phyloP scores from a whole-genome alignment of 148 eudicot species.

The Spergularia bocconei region DNA sequence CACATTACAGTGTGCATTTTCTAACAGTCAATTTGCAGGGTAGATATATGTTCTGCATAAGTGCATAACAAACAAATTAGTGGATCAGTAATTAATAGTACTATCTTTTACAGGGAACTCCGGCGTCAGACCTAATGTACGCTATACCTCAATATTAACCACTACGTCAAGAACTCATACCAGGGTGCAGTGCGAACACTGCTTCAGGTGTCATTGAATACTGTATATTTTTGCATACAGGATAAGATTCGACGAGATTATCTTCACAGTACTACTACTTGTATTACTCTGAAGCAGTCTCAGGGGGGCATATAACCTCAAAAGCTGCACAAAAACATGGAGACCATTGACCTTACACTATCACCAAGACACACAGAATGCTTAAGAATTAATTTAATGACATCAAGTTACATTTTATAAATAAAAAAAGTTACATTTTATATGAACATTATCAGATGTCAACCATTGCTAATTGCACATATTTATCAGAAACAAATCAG shows the following conservation, averaged over 20 bases:
- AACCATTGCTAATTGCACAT: too few relatives aligned
- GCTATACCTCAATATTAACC: not conserved
- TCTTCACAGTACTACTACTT: slow-evolving; percentile 1
- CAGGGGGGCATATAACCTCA: slow-evolving; percentile 25
- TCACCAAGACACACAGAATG: slow-evolving; percentile 22
- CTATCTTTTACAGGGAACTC: too few relatives aligned
- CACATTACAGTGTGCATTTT: too few relatives aligned
- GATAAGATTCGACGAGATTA: slow-evolving; percentile 13
- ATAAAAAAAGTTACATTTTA: not conserved
- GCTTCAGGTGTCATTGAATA: too few relatives aligned
- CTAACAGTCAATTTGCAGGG: too few relatives aligned
- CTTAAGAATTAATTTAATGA: not conserved
- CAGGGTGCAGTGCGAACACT: too few relatives aligned
- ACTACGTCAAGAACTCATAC: not conserved
- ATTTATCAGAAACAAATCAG: too few relatives aligned
- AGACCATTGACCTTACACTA: slow-evolving; percentile 6
- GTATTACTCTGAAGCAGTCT: slow-evolving; percentile 26
- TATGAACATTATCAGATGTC: too few relatives aligned
- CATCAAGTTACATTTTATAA: not conserved
- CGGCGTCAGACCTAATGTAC: not conserved
- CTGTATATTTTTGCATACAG: not conserved
- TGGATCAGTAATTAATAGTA: too few relatives aligned
- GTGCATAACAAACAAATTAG: too few relatives aligned
- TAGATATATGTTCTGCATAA: too few relatives aligned
- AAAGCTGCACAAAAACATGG: slow-evolving; percentile 26